Base-by-base conservation (phyloP, 345 rosid species). In the Camelina laxa region DNA sequence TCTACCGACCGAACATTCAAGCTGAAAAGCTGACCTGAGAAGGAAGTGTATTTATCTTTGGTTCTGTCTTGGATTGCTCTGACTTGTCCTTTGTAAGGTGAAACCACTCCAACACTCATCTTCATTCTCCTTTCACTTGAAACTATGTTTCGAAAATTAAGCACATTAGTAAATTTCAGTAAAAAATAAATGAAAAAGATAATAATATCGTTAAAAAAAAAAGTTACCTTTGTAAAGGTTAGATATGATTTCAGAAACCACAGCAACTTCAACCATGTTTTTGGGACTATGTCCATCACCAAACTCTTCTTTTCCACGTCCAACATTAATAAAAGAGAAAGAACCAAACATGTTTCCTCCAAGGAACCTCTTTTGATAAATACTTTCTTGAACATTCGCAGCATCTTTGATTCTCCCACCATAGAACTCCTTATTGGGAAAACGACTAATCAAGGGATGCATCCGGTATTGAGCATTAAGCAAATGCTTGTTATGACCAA, bases 381-480 rank as follows among this genome's bases (percentile, higher is more conserved):
- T 36, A 11, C 48, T 60, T 9, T 68, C 47, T 68, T 65, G 58
- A 48, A 84, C 92, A 67, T 41, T 56, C 1, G 60, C 7, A 15
- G 83, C 84, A 60, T 88, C 90, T 1, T 15, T n/a, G 49, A 90
- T 84, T 61, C 6, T 47, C 3, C 78, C 80, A 35, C 0, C 2
- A 48, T 90, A 90, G 56, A 90, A 85, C 5, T 68, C 69, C 2
- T 11, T 50, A 45, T 76, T 90, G 0, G 93, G 91, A 33, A 88
- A 87, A 22, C 3, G 16, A 27, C 93, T 88, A 13, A 88, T 88
- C 2, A 78, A 77, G 2, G 91, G 96, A 81, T 91, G 96, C 92
- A 91, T 91, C 27, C 97, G 69, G 49, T 88, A 87, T 62, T 87
- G 93, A 9, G 79, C 75, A 65, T 83, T 39, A 4, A 88, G 73